These are phyloP conservation scores for Rhododendron williamsianum DNA, from an alignment of 148 eudicot genomes.

Conservation along the genomic window DNA sequence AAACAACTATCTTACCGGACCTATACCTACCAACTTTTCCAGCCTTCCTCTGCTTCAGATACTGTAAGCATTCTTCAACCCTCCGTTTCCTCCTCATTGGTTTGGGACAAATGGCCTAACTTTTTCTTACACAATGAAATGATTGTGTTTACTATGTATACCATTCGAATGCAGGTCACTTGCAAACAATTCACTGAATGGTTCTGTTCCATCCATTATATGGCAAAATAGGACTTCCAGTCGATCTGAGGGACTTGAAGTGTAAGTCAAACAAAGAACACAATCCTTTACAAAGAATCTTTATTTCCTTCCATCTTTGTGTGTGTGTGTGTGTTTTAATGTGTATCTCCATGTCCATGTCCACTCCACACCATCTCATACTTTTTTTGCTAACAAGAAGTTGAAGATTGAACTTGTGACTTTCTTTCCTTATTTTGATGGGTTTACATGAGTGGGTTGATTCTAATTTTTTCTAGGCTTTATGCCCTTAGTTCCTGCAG, in stretches of 20 bases:
- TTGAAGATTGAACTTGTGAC: neutral
- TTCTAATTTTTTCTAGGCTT: neutral
- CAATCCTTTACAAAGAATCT: neutral
- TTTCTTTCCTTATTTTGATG: neutral
- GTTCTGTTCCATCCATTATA: constrained; percentile 52
- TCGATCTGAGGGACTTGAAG: constrained; percentile 24
- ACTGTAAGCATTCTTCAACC: neutral
- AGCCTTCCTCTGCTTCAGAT: constrained; percentile 54
- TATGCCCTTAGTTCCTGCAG: constrained; percentile 24
- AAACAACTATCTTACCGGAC: constrained; percentile 49
- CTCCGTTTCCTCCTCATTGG: neutral
- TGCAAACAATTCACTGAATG: constrained; percentile 44
- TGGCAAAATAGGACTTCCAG: constrained; percentile 51
- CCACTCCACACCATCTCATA: neutral
- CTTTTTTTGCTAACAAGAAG: constrained; percentile 1
- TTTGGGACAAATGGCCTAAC: neutral
- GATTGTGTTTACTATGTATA: neutral
- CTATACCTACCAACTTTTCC: constrained; percentile 46
- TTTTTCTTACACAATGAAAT: neutral
- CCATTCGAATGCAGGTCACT: constrained; percentile 44
- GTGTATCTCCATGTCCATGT: neutral
- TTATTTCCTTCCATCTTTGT: neutral
- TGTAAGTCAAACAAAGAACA: constrained; percentile 40
- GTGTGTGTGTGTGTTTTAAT: neutral
- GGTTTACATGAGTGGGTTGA: neutral